Percentiles rank a stretch among this genome's conserved stretches.
phyloP scores from a whole-genome alignment of 2,329 filamentous ascomycete species.

The Chrysoporthe austroafricana region DNA sequence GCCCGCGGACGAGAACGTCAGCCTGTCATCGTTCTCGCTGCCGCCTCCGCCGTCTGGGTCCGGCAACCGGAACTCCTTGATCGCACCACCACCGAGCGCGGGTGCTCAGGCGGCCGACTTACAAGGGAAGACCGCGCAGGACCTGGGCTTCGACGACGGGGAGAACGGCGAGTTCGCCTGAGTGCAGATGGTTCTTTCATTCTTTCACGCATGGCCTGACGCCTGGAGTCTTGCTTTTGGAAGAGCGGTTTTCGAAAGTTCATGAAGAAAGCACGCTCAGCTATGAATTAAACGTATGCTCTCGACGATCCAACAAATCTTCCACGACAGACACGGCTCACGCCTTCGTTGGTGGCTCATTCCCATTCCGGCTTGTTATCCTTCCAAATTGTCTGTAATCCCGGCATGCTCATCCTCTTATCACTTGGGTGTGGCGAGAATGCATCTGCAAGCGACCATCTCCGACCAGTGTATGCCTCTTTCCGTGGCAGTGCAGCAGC shows the following conservation, averaged over 20 bases:
- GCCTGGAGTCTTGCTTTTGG: background rate
- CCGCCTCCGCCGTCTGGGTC: constrained; percentile 66
- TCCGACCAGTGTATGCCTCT: constrained; percentile 12
- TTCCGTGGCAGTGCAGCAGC: constrained; percentile 12
- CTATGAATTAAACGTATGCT: constrained; percentile 5
- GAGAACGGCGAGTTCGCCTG: constrained; percentile 83
- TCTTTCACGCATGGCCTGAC: constrained; percentile 3
- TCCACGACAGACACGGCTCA: background rate
- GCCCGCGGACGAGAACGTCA: constrained; percentile 38
- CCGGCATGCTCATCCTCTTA: constrained; percentile 41
- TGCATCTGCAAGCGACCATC: constrained; percentile 27
- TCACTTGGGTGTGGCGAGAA: constrained; percentile 25
- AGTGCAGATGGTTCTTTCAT: constrained; percentile 7
- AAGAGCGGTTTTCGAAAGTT: background rate
- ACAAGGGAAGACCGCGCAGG: constrained; percentile 61
- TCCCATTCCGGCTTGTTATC: constrained; percentile 21
- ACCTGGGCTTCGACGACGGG: constrained; percentile 83
- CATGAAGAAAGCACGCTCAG: background rate
- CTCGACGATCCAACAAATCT: background rate
- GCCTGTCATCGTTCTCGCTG: constrained; percentile 68
- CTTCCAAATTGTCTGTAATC: constrained; percentile 36
- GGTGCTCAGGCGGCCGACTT: constrained; percentile 64
- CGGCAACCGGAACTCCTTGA: constrained; percentile 41
- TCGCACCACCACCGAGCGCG: constrained; percentile 67
- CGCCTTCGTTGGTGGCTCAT: constrained; percentile 14